phyloP scores from a whole-genome alignment of 2,329 filamentous ascomycete species.

The Paecilomyces variotii region DNA sequence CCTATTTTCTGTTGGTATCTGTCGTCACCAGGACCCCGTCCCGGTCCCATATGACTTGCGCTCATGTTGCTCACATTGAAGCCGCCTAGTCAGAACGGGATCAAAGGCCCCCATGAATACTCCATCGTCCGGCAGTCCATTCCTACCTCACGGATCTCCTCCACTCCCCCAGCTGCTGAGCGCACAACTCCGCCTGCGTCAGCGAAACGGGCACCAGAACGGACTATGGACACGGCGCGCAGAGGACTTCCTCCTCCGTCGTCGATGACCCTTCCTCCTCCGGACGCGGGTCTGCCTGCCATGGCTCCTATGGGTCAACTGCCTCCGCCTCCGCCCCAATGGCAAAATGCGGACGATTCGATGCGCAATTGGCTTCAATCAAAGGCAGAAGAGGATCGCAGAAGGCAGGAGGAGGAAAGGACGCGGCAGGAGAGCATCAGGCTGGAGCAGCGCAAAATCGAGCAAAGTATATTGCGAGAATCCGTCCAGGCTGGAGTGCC shows the following conservation, averaged over 20 bases:
- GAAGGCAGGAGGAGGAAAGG: conserved; percentile 62
- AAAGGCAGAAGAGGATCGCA: conserved; percentile 61
- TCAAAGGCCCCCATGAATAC: conserved; percentile 43
- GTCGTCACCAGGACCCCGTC: not conserved
- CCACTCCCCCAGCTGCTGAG: conserved; percentile 27
- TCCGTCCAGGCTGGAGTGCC: conserved; percentile 64
- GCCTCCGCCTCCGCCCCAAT: conserved; percentile 57
- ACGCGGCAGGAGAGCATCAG: conserved; percentile 55
- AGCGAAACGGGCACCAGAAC: conserved; percentile 37
- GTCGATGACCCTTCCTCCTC: conserved; percentile 53
- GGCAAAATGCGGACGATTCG: conserved; percentile 60
- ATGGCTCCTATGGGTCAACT: conserved; percentile 45
- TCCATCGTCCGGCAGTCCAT: conserved; percentile 33
- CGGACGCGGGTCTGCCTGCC: conserved; percentile 15
- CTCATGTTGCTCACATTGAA: conserved; percentile 47
- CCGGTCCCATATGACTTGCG: conserved; percentile 7
- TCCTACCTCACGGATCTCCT: conserved; percentile 31
- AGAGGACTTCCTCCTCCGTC: conserved; percentile 62
- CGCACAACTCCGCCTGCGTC: conserved; percentile 20
- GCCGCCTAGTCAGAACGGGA: conserved; percentile 39
- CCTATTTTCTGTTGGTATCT: conserved; percentile 6
- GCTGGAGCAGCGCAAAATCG: conserved; percentile 63
- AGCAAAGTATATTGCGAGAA: conserved; percentile 63
- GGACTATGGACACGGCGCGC: conserved; percentile 60
- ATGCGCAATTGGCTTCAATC: conserved; percentile 65